These are phyloP conservation scores for Barnettozyma salicaria DNA, from an alignment of 805 yeast species.

Conservation along the genomic window DNA sequence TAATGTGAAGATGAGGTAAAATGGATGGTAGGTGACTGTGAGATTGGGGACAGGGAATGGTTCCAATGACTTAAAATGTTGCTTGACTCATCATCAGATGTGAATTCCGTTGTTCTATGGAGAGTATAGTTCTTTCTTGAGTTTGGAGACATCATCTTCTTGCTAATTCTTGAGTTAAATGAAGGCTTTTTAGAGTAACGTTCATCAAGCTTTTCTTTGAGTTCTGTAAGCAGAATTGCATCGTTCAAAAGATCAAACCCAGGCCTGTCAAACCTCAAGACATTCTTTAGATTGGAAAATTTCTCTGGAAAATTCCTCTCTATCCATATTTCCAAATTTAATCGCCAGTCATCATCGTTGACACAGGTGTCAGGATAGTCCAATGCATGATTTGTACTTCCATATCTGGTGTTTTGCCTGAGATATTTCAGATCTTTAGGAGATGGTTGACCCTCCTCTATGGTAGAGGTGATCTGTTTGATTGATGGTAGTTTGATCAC, in stretches of 20 bases:
- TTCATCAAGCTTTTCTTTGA: conserved; percentile 23
- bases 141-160: conserved; percentile 22
- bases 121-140: conserved; percentile 11
- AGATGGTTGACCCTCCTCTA: no score
- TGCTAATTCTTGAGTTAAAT: conserved; percentile 27
- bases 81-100: conserved; percentile 15
- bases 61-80: conserved; percentile 6
- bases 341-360: conserved; percentile 41
- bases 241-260: conserved; percentile 27
- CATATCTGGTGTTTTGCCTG: conserved; percentile 18
- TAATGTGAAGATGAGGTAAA: conserved; percentile 12
- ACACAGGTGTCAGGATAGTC: conserved; percentile 31
- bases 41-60: conserved; percentile 13
- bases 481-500: conserved; percentile 18
- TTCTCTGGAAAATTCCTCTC: conserved; percentile 36
- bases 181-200: conserved; percentile 20
- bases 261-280: conserved; percentile 28
- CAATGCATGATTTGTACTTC: conserved; percentile 16
- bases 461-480: conserved; percentile 9
- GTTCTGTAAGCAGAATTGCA: conserved; percentile 24
- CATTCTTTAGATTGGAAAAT: conserved; percentile 34
- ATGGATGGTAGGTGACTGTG: conserved; percentile 8
- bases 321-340: conserved; percentile 35
- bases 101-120: conserved; percentile 12
- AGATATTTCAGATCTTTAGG: conserved; percentile 20